Conservation (phyloP, 768 basidiomycete genomes). For the Rhodotorula babjevae region DNA sequence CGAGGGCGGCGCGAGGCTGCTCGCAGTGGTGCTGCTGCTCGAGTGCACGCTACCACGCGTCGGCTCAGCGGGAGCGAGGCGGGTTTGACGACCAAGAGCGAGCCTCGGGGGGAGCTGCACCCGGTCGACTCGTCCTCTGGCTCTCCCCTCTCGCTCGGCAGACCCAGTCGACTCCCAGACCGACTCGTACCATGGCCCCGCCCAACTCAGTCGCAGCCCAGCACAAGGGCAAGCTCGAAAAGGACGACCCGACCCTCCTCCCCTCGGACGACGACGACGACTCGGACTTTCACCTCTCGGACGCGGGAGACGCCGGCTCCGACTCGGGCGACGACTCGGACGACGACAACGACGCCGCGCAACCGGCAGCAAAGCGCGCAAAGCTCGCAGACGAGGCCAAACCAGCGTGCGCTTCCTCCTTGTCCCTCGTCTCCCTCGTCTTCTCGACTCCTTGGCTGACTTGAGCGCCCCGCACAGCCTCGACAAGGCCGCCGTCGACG, state of each 20-base stretch:
- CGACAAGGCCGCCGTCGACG: slow-evolving; percentile 31
- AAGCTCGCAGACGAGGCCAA: background rate
- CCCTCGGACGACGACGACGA: slow-evolving; percentile 36
- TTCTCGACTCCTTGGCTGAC: background rate
- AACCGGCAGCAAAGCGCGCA: background rate
- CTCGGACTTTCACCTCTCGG: slow-evolving; percentile 19
- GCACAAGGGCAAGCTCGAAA: background rate
- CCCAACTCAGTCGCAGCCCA: background rate
- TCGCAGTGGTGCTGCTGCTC: too few species aligned
- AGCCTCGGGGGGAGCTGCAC: too few species aligned
- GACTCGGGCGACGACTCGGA: slow-evolving; percentile 17
- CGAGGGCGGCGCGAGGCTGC: too few species aligned
- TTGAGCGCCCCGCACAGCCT: background rate
- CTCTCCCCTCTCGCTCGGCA: too few species aligned
- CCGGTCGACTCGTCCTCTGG: too few species aligned
- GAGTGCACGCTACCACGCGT: too few species aligned
- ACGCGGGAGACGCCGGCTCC: background rate
- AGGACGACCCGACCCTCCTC: slow-evolving; percentile 22
- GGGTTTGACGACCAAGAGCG: too few species aligned
- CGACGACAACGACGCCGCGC: background rate
- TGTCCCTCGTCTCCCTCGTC: background rate
- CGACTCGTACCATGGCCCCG: slow-evolving; percentile 15
- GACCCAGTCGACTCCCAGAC: background rate
- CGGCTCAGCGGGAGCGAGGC: too few species aligned
- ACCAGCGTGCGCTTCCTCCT: slow-evolving; percentile 6